phyloP scores from a whole-genome alignment of 2,329 filamentous ascomycete species.

The Calonectria leucothoes region DNA sequence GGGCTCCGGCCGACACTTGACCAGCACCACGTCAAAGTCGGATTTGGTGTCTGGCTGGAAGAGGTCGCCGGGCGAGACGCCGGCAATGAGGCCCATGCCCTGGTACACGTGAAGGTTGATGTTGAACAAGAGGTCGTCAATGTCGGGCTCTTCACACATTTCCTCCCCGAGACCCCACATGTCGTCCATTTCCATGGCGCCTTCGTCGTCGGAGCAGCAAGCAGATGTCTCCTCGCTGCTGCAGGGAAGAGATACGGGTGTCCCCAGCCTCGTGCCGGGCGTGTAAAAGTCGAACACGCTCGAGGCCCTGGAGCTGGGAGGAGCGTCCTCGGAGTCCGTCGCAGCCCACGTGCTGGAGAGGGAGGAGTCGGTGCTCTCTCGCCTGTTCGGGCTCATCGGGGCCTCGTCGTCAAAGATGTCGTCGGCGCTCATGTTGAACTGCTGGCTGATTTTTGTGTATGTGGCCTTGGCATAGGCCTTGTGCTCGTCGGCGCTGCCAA shows the following conservation, averaged over 20 bases:
- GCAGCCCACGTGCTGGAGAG: neutral
- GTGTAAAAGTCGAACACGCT: constrained; percentile 29
- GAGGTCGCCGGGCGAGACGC: constrained; percentile 34
- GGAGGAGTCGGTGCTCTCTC: constrained; percentile 1
- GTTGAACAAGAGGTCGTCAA: constrained; percentile 28
- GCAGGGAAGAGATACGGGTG: constrained; percentile 19
- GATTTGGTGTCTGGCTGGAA: constrained; percentile 24
- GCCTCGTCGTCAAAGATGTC: neutral
- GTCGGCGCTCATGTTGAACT: neutral
- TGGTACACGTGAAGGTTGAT: constrained; percentile 37
- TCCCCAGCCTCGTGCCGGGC: constrained; percentile 7
- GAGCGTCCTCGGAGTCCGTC: neutral
- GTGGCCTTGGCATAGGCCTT: constrained; percentile 27
- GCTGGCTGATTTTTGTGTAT: constrained; percentile 20
- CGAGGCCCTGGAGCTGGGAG: constrained; percentile 18
- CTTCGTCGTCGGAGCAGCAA: constrained; percentile 22
- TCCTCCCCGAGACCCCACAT: constrained; percentile 17
- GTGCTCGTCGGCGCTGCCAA: constrained; percentile 27
- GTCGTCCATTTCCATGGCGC: constrained; percentile 25
- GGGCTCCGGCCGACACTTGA: constrained; percentile 32
- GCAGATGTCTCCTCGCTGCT: constrained; percentile 24
- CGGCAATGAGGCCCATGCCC: constrained; percentile 33
- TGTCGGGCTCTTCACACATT: neutral
- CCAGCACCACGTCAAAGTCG: constrained; percentile 34
- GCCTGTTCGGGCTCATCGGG: neutral